Base-by-base conservation (phyloP, 139 green algal species). In the Picochlorum sp. region DNA sequence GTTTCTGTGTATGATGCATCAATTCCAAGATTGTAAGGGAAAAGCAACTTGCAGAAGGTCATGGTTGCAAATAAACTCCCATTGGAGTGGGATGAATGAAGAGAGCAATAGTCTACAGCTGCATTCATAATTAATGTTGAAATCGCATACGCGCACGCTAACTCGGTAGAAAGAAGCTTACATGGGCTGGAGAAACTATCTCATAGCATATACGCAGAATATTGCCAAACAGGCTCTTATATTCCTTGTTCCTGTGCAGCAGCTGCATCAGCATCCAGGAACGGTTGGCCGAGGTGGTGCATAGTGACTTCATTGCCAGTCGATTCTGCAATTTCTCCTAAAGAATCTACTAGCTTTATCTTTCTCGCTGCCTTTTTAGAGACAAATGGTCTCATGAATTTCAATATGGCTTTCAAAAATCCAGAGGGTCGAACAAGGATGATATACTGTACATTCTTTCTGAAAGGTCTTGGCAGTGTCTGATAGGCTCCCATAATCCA, bases 371-470 rank as follows among this genome's bases (percentile, higher is more conserved):
- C 81, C 63, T 90, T 90, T 29, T 47, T 66, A 41, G 60, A 80
- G 9, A 87, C 50, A 33, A 90, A 84, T 26, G 82, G 78, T 28
- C 76, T 71, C 43, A 88, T 55, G 33, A 86, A 61, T 12, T 64
- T 59, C 58, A 89, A 55, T 30, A 83, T 53, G 5, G 79, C 60
- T 7, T 68, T 70, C 14, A 86, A 67, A 43, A 77, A 68, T 16
- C 63, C 54, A 40, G 67, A 82, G 8, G 84, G 84, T 43, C 75
- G 55, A 33, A 91, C 78, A 36, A 91, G 57, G 26, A 92, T 44
- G 16, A 92, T 72, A 64, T 78, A 77, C 62, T 86, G 72, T 26
- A 92, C 83, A 57, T 92, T 82, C 67, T 92, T 92, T 40, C 68
- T 69, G 72, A 84, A 86, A 13, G 80, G 75, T 18, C 75, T 64